A percentile compares a stretch with the other conserved stretches of the same genome.
phyloP scores from a whole-genome alignment of 768 basidiomycete genomes.

The Plicaturopsis crispa region DNA sequence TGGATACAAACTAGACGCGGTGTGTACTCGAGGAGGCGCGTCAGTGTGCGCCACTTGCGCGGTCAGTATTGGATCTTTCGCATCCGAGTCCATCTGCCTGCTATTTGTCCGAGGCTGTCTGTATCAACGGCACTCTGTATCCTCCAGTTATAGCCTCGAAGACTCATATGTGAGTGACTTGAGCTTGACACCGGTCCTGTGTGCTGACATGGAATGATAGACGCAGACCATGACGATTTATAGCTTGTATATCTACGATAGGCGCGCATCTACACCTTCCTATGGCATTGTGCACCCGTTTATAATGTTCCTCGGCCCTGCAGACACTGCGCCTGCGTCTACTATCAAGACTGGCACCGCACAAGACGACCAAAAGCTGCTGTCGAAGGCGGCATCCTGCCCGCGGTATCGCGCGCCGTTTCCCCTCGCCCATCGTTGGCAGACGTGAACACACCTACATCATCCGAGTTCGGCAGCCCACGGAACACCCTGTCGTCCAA shows the following conservation, averaged over 20 bases:
- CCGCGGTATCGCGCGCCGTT: constrained; percentile 73
- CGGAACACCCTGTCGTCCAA: constrained; percentile 58
- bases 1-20: no score
- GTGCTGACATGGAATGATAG: no score
- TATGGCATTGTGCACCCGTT: constrained; percentile 4
- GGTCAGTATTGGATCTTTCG: no score
- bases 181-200: no score
- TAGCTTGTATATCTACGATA: constrained; percentile 91
- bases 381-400: constrained; percentile 63
- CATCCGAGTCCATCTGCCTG: no score
- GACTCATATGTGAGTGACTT: no score
- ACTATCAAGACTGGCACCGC: constrained; percentile 95
- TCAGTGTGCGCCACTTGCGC: no score
- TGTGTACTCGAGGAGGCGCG: no score
- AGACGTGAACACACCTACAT: constrained; percentile 22
- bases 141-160: no score
- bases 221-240: constrained; percentile 84
- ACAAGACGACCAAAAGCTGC: constrained; percentile 68
- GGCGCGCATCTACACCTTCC: constrained; percentile 34
- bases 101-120: no score
- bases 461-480: constrained; percentile 45
- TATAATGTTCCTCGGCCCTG: background rate
- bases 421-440: constrained; percentile 25
- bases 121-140: no score
- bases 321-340: constrained; percentile 88